Conservation (phyloP, 345 rosid species). For the Punica granatum region DNA sequence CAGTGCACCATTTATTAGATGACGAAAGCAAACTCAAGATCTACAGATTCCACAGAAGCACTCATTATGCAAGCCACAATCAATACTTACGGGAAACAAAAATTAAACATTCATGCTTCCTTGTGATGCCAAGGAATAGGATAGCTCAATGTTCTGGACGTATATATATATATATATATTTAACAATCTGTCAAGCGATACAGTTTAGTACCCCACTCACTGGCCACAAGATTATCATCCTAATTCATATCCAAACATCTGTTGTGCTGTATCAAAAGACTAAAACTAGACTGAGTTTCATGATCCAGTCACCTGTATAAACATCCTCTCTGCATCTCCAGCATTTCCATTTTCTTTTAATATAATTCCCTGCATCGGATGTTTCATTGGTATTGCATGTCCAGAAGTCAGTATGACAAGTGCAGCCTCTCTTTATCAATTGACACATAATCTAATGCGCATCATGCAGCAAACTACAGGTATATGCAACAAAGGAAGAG, state of each 20-base stretch:
- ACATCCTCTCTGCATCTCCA: conserved; percentile 97
- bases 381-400: not conserved
- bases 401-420: not conserved
- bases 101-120: not conserved
- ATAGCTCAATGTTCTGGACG: not conserved
- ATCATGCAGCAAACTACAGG: not conserved
- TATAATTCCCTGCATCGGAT: conserved; percentile 62
- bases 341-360: conserved; percentile 73
- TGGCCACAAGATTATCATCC: not conserved
- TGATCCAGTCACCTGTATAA: conserved; percentile 72
- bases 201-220: not conserved
- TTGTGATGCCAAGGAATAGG: not conserved
- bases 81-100: not conserved
- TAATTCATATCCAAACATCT: not conserved
- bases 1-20: conserved; percentile 11
- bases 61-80: not conserved
- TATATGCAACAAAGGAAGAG: not conserved
- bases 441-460: not conserved
- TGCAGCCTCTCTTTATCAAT: not conserved
- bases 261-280: not conserved
- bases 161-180: not conserved
- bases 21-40: not conserved
- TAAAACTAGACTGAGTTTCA: not conserved
- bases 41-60: not conserved
- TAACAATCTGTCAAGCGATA: not conserved